Percentiles rank a stretch among this genome's conserved stretches.
Evolutionary conservation across 345 rosid species (phyloP).

Genomic region (Murraya koenigii): DNA sequence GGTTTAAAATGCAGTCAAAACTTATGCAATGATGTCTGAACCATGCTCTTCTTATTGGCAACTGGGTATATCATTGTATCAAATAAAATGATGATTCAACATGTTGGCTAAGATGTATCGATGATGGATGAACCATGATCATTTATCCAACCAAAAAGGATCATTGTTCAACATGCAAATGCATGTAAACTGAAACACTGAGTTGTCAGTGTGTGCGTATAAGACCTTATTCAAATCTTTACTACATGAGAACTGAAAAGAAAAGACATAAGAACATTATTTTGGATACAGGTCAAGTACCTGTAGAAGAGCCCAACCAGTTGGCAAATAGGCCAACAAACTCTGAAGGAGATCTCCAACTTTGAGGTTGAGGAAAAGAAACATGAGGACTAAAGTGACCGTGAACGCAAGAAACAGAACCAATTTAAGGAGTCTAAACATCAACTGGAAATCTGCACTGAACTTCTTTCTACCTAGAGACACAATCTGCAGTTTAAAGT

Average conservation of each 20-base stretch:
- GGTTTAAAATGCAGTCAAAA: neutral
- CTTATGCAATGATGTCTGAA: neutral
- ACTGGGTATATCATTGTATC: neutral
- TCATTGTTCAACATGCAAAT: neutral
- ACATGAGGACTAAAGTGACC: constrained; percentile 59
- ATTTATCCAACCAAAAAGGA: neutral
- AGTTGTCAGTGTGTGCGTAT: neutral
- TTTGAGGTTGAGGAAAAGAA: constrained; percentile 69
- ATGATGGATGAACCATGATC: neutral
- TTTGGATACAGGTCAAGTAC: constrained; percentile 17
- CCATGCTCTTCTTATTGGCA: neutral
- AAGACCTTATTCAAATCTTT: neutral
- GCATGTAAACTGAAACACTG: neutral
- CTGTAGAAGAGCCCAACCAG: constrained; percentile 94
- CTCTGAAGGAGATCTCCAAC: constrained; percentile 83
- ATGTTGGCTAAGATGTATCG: neutral
- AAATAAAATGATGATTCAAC: neutral
- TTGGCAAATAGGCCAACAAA: constrained; percentile 81
- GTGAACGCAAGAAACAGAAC: constrained; percentile 63
- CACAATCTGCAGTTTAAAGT: constrained; percentile 55
- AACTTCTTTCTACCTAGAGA: constrained; percentile 96
- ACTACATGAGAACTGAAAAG: neutral
- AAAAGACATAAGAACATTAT: neutral
- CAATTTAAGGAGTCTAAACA: constrained; percentile 88
- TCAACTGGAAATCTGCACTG: constrained; percentile 93